Base-by-base conservation (phyloP, 2,329 filamentous ascomycete genomes). In the Orbilia blumenaviensis region DNA sequence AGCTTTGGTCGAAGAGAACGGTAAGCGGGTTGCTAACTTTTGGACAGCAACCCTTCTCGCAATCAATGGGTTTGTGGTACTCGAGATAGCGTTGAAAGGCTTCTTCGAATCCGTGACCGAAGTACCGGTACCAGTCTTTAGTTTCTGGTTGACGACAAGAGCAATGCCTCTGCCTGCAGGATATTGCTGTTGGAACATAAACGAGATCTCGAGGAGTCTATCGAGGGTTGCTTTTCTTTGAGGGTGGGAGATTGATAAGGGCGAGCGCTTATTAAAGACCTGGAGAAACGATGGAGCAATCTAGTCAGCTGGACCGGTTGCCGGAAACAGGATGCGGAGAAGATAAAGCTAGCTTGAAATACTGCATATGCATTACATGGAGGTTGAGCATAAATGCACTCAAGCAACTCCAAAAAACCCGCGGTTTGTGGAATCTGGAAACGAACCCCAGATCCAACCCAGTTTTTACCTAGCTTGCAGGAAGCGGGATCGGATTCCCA, bases 181-280 rank as follows among this genome's bases (percentile, higher is more conserved):
- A 66, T 68, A 60, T 38, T 69, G 72, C 56, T 67, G 69, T 38
- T 69, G 46, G 48, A 76, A 76, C 29, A 69, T 60, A 36, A 64
- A 29, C 16, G 64, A 76, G 34, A 76, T 69, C 23, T 69, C 72
- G 25, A 69, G 72, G 7, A 69, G 64, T 27, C 50, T 36, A 18
- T 69, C 72, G 58, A 76, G 58, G 16, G 66, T 29, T 16, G 64
- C 72, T 32, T 54, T 69, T 42, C 32, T 56, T 14, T 76, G 72
- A n/a, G 56, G 16, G 56, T 38, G 41, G n/a, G 50, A n/a, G 64
- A 69, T 69, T 23, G 72, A 76, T 64, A 69, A 62, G 18, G 72
- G 58, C n/a, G 56, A 25, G 23, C 63, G 56, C 48, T 64, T 68
- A 41, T 60, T 69, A 50, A 64, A 69, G 14, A 60, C 48, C 72